Evolutionary conservation across 179 eudicot species (phyloP).

Genomic region (Spinacia oleracea): DNA sequence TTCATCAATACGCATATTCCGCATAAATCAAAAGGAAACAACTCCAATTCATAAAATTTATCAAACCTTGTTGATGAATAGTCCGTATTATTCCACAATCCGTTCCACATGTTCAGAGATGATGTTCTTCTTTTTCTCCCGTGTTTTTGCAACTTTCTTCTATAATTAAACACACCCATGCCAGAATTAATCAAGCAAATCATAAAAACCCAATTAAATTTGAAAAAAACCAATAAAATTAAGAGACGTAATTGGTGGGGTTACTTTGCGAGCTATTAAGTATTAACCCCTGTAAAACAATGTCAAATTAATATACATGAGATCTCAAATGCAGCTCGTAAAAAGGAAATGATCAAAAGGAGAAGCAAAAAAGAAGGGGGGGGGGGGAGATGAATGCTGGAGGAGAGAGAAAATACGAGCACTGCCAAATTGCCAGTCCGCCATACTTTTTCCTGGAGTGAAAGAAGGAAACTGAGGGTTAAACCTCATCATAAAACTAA

Average conservation of each 20-base stretch:
- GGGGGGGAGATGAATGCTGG: too few relatives aligned
- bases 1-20: not conserved
- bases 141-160: constrained; percentile 82
- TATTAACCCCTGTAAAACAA: constrained; percentile 47
- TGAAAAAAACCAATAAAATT: not conserved
- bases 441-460: too few relatives aligned
- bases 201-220: not conserved
- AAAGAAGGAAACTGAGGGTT: too few relatives aligned
- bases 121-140: constrained; percentile 74
- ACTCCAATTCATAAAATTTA: too few relatives aligned
- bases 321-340: too few relatives aligned
- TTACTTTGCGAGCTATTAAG: constrained; percentile 70
- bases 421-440: too few relatives aligned
- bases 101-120: constrained; percentile 81
- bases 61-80: constrained; percentile 78
- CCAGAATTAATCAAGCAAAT: constrained; percentile 13
- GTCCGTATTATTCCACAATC: constrained; percentile 86
- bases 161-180: constrained; percentile 24
- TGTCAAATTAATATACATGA: constrained; percentile 54
- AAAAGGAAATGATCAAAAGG: too few relatives aligned
- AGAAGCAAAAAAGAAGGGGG: too few relatives aligned
- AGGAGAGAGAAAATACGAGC: too few relatives aligned
- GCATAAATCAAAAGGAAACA: constrained; percentile 11
- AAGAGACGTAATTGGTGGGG: not conserved
- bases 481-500: too few relatives aligned